Conservation (phyloP, 2,329 filamentous ascomycete genomes). For the Cyclaneusma minus region DNA sequence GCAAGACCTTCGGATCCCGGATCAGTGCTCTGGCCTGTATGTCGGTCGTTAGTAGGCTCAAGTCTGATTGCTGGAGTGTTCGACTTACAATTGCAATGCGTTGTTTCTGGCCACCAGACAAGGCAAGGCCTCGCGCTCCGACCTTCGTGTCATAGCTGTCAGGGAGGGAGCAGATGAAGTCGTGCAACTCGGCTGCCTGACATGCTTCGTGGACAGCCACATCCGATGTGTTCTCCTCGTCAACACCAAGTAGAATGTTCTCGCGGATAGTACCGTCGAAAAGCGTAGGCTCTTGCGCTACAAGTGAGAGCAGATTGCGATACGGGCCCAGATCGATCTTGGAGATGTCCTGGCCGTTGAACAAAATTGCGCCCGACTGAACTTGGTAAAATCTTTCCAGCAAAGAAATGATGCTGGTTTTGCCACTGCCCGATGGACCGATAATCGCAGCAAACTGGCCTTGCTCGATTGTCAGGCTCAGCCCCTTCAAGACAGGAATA, state of each 20-base stretch:
- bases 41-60: too few relatives aligned
- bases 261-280: conserved; percentile 52
- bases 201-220: conserved; percentile 64
- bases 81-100: conserved; percentile 84
- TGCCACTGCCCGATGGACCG: conserved; percentile 55
- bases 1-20: conserved; percentile 45
- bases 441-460: conserved; percentile 59
- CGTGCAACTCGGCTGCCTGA: conserved; percentile 77
- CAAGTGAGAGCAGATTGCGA: conserved; percentile 47
- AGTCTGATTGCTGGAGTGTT: too few relatives aligned
- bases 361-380: conserved; percentile 42
- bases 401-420: conserved; percentile 54
- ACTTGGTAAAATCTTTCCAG: conserved; percentile 57
- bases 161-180: conserved; percentile 66
- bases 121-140: conserved; percentile 73
- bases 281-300: conserved; percentile 57
- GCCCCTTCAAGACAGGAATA: conserved; percentile 34
- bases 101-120: conserved; percentile 90
- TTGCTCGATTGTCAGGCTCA: conserved; percentile 46
- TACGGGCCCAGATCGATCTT: conserved; percentile 45
- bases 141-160: conserved; percentile 84
- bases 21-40: conserved; percentile 55
- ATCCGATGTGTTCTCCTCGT: conserved; percentile 28
- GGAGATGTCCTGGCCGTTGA: conserved; percentile 42
- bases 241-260: conserved; percentile 50